Percentiles rank a stretch among this genome's conserved stretches.
Conservation (phyloP, 2,329 filamentous ascomycete species). For the Phoma sp. region DNA sequence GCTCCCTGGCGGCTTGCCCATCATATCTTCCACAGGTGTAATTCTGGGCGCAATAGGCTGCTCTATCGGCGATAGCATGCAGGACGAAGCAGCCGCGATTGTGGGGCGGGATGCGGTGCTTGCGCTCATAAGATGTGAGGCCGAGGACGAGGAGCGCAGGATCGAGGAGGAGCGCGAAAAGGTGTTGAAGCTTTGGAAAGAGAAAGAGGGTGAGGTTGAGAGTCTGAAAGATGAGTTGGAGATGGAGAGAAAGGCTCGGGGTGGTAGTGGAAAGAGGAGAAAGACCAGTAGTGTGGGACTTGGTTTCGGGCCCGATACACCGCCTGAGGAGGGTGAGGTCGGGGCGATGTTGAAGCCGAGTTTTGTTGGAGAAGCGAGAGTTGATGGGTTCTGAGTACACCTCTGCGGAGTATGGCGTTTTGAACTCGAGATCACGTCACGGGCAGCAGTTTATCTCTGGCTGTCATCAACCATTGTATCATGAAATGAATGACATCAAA, state of each 20-base stretch:
- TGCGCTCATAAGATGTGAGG: conserved; percentile 31
- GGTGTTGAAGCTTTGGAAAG: conserved; percentile 31
- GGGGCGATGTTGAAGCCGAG: conserved; percentile 19
- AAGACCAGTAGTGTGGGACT: conserved; percentile 25
- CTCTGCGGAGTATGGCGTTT: no score
- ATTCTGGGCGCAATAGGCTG: conserved; percentile 61
- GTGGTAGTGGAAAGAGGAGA: conserved; percentile 23
- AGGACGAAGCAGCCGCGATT: conserved; percentile 59
- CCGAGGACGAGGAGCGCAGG: conserved; percentile 23
- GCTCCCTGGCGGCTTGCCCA: conserved; percentile 60
- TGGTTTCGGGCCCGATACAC: conserved; percentile 24
- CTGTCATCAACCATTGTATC: no score
- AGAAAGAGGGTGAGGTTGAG: conserved; percentile 31
- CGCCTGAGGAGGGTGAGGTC: conserved; percentile 32
- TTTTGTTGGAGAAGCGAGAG: conserved; percentile 29
- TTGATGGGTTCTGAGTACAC: conserved; percentile 14
- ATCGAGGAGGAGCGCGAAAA: conserved; percentile 29
- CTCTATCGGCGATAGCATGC: conserved; percentile 59
- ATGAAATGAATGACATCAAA: no score
- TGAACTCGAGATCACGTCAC: no score
- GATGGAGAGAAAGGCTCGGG: not conserved
- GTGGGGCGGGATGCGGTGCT: conserved; percentile 58
- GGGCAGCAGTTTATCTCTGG: no score
- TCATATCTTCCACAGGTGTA: conserved; percentile 53
- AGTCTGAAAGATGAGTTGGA: conserved; percentile 28